A percentile compares a stretch with the other conserved stretches of the same genome.
These are phyloP conservation scores for Solanum stenotomum DNA, from an alignment of 257 asterid genomes.

Conservation along the genomic window DNA sequence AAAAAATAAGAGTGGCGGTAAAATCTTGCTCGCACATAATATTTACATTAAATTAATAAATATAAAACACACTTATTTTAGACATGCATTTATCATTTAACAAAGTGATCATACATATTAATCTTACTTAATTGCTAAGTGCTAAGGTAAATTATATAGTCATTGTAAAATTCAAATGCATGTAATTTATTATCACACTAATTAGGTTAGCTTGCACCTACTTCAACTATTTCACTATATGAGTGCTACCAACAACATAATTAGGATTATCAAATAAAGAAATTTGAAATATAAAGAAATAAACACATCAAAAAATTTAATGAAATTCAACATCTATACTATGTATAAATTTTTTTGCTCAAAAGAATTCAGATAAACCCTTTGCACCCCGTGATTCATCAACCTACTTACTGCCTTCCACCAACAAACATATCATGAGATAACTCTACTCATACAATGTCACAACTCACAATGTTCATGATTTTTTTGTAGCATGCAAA, in stretches of 20 bases:
- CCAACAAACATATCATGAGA: background rate
- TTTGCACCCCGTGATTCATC: background rate
- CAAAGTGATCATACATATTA: background rate
- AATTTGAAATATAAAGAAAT: background rate
- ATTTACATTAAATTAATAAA: background rate
- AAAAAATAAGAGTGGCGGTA: rapidly evolving
- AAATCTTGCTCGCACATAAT: background rate
- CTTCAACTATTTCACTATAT: background rate
- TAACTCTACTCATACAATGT: background rate
- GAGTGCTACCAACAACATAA: background rate
- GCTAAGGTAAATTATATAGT: background rate
- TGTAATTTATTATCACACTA: background rate
- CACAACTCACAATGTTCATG: background rate
- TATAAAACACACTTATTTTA: background rate
- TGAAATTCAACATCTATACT: background rate
- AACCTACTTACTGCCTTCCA: background rate
- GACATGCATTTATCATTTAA: background rate
- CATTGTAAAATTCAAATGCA: background rate
- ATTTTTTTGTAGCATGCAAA: background rate
- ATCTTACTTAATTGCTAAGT: background rate
- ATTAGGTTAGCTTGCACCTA: background rate
- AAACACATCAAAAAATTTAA: background rate
- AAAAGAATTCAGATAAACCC: background rate
- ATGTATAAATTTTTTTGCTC: background rate
- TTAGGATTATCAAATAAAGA: background rate